Percentiles rank a stretch among this genome's conserved stretches.
These are phyloP conservation scores for Gracilaria domingensis DNA, from an alignment of 23 red algal species.

Conservation along the genomic window DNA sequence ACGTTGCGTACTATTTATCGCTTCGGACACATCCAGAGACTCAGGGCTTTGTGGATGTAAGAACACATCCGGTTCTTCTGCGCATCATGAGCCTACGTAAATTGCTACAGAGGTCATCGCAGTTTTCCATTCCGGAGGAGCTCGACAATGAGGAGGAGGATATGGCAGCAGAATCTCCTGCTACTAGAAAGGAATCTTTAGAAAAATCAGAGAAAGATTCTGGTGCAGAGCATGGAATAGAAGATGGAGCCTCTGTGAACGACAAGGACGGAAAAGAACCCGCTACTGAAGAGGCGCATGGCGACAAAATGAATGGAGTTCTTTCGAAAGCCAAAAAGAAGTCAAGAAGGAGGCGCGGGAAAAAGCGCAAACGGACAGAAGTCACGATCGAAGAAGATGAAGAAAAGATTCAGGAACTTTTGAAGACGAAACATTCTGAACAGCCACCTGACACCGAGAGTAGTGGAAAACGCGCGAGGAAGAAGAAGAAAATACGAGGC, in stretches of 20 bases:
- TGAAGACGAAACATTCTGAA: neutral
- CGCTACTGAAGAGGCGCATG: neutral
- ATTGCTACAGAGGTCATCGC: conserved; percentile 29
- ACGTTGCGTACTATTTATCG: conserved; percentile 62
- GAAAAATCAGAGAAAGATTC: neutral
- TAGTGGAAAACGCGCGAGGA: neutral
- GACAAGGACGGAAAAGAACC: neutral
- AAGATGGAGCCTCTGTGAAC: neutral
- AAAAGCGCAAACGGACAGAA: conserved; percentile 34
- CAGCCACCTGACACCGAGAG: neutral
- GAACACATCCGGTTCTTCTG: conserved; percentile 58
- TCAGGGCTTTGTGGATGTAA: conserved; percentile 30
- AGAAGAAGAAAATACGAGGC: conserved; percentile 38
- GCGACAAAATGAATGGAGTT: conserved; percentile 37
- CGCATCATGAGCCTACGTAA: conserved; percentile 46
- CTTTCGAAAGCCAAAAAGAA: conserved; percentile 8
- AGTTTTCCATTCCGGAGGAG: neutral
- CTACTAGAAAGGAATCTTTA: neutral
- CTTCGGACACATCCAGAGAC: conserved; percentile 67
- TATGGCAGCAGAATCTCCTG: neutral
- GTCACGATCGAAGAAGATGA: conserved; percentile 29
- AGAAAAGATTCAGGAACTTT: conserved; percentile 35
- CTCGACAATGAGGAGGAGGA: neutral
- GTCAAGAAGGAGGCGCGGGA: conserved; percentile 48
- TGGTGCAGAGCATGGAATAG: neutral